Base-by-base conservation (phyloP, 2,329 filamentous ascomycete species). In the Paraphoma sp. region DNA sequence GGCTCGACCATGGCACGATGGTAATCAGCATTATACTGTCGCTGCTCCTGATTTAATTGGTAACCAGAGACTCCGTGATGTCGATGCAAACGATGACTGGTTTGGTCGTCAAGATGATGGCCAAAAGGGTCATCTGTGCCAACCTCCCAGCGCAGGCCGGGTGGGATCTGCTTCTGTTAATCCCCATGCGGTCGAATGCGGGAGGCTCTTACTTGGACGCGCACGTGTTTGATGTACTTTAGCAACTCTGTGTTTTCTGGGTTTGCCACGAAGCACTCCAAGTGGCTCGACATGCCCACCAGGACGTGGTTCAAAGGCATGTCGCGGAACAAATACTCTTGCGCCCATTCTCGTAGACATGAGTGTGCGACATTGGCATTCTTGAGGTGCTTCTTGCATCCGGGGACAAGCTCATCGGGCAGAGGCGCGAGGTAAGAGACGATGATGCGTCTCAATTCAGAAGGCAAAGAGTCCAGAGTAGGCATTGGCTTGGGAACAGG, bases 331-430 rank as follows among this genome's bases (percentile, higher is more conserved):
- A 65, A 29, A 46, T 56, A 62, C 41, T 64, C 57, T 10, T 59
- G 51, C 1, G 56, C 56, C 57, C 60, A 64, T 56, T 65, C 59
- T 40, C 50, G 57, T 6, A 68, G 51, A 38, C 62, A 65, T 2
- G 45, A 46, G 30, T 64, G 60, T 3, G 62, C 54, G 5, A 59
- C 38, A 51, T 65, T 67, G 10, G 61, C 63, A 40, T 57, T 67
- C 46, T 63, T 56, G n/a, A 64, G 52, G 40, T 59, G 50, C 8
- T 40, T 42, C 23, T 65, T 63, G 18, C 42, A 55, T 48, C 56
- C 54, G 41, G 48, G 56, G 14, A 38, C 47, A 33, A 59, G 45
- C 10, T 48, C 8, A 28, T 47, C 29, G 12, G 44, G 47, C 10
- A 51, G 17, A 23, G 55, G 59, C 14, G 49, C 47, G 6, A 62